These are phyloP conservation scores for Chenopodium album DNA, from an alignment of 148 eudicot species.

Conservation along the genomic window DNA sequence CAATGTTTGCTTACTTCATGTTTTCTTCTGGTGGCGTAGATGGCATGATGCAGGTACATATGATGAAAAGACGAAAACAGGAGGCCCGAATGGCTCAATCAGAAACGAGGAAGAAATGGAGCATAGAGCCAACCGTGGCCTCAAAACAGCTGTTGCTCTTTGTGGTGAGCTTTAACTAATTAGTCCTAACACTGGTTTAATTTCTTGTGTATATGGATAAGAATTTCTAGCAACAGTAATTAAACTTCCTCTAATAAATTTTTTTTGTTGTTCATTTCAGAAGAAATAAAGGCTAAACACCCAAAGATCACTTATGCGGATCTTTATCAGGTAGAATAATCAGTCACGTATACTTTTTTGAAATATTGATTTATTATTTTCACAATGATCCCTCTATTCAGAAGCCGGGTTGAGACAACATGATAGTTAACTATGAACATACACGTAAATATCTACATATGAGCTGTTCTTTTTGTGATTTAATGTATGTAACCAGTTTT, in stretches of 20 bases:
- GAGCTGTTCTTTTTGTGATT: background rate
- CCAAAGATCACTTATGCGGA: constrained; percentile 83
- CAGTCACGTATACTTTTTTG: background rate
- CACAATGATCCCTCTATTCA: no score
- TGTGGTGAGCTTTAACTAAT: constrained; percentile 49
- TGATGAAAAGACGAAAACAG: constrained; percentile 74
- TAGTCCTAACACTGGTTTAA: background rate
- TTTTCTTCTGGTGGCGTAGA: constrained; percentile 19
- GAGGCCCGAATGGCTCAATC: constrained; percentile 93
- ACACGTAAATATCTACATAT: no score
- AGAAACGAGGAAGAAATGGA: constrained; percentile 59
- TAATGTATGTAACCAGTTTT: background rate
- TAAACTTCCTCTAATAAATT: background rate
- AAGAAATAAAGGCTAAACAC: constrained; percentile 68
- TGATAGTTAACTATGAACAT: no score
- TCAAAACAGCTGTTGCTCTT: constrained; percentile 65
- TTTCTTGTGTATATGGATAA: background rate
- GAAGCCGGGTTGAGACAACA: background rate
- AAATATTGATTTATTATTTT: no score
- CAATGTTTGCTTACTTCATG: no score
- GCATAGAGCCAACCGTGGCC: constrained; percentile 60
- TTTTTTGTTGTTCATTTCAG: constrained; percentile 42
- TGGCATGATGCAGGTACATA: constrained; percentile 97
- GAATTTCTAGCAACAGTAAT: background rate
- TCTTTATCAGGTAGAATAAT: constrained; percentile 66